Base-by-base conservation (phyloP, 2,329 filamentous ascomycete species). In the Penicillium sp. region DNA sequence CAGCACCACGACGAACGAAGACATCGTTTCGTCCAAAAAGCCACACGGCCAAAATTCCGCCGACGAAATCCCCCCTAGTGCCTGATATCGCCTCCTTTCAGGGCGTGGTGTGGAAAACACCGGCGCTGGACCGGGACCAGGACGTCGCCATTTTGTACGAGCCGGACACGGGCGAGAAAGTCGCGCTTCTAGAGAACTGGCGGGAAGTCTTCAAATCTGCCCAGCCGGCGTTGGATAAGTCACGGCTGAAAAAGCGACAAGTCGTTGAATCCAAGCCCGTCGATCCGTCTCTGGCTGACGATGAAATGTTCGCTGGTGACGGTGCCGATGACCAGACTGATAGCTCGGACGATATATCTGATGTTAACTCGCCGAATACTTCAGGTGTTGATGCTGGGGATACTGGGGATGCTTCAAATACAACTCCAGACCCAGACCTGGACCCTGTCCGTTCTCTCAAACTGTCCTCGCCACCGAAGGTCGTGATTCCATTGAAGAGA, bases 121-220 rank as follows among this genome's bases (percentile, higher is more conserved):
- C 63, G 3, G 53, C 54, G 5, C 52, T 63, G 45, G 59, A 64
- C 4, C 56, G 56, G 6, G 55, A 65, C 9, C 42, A 49, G 35
- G 57, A 61, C 38, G 33, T 57, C 13, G 43, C 56, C 2, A 55
- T 60, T 3, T 55, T 67, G 10, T 69, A 72, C 45, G 61, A 69
- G 26, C 68, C 68, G 0, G 71, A 71, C 4, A 58, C 67, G 3
- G 69, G 68, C 4, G 67, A 72, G 21, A 68, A 68, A 45, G 71
- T 76, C 0, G 65, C 73, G 2, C 53, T 76, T 17, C 60, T 75
- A 42, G 68, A 71, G 53, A 70, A 75, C 55, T 75, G 73, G 72
- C 64, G 71, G 19, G 69, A 74, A 49, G 56, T 72, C 3, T 74
- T 75, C 53, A 66, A 67, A 35, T 56, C 63, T 13, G 61, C 64